phyloP scores from a whole-genome alignment of 345 rosid species.

The Gossypioides kirkii region DNA sequence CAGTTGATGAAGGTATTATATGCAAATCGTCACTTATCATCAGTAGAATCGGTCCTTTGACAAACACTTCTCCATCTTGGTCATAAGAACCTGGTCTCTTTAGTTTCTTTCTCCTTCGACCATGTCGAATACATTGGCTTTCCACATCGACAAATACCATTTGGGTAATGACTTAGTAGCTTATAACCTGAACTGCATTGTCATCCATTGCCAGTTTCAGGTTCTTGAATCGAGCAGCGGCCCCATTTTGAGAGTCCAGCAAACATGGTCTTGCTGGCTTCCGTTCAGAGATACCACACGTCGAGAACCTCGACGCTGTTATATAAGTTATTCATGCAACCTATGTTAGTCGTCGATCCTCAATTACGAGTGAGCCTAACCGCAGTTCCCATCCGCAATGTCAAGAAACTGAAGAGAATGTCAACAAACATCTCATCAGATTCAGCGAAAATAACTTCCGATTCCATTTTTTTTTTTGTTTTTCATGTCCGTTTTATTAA shows the following conservation, averaged over 20 bases:
- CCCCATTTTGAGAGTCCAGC: not conserved
- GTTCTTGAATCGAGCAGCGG: not conserved
- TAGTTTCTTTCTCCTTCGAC: not conserved
- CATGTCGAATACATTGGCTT: not conserved
- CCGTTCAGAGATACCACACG: not conserved
- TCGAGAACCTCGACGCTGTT: not conserved
- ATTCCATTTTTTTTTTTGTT: not conserved
- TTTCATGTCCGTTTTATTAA: not conserved
- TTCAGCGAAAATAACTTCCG: not conserved
- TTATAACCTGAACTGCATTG: not conserved
- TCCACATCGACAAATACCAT: not conserved
- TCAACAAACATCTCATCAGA: not conserved
- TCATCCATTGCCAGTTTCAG: not conserved
- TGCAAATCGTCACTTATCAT: conserved; percentile 15
- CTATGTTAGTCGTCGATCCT: not conserved
- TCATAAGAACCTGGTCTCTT: not conserved
- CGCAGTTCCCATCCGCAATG: not conserved
- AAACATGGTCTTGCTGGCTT: not conserved
- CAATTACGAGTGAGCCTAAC: not conserved
- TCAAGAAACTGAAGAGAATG: not conserved
- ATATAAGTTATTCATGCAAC: not conserved
- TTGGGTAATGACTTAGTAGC: not conserved
- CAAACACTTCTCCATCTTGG: conserved; percentile 4
- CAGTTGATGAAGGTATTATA: conserved; percentile 11
- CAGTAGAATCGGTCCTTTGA: not conserved